A percentile compares a stretch with the other conserved stretches of the same genome.
Conservation (phyloP, 2,329 filamentous ascomycete species). For the Fusarium robinianum region DNA sequence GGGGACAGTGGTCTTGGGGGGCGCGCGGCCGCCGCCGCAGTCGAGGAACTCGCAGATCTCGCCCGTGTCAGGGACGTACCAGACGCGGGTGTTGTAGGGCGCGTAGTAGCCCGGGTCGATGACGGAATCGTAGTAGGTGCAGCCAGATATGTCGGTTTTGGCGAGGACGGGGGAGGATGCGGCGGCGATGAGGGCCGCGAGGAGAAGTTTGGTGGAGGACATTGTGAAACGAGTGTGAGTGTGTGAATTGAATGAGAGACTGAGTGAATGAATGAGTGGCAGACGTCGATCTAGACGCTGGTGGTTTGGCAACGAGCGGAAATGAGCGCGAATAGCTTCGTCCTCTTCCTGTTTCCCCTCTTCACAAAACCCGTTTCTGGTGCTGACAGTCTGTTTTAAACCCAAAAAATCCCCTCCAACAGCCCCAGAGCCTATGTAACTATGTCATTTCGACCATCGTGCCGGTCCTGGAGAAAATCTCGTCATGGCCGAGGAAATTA, state of each 20-base stretch:
- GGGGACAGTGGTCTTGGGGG: conserved; percentile 65
- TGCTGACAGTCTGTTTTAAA: conserved; percentile 19
- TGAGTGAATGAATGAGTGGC: conserved; percentile 12
- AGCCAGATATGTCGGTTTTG: conserved; percentile 53
- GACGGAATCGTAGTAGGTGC: conserved; percentile 47
- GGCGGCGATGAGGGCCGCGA: conserved; percentile 37
- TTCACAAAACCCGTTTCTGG: no score
- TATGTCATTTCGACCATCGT: background rate
- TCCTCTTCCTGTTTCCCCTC: background rate
- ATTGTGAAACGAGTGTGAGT: conserved; percentile 12
- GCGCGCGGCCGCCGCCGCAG: conserved; percentile 69
- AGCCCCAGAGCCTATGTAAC: no score
- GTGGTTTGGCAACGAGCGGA: no score
- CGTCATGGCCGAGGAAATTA: background rate
- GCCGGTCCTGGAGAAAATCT: background rate
- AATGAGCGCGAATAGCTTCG: no score
- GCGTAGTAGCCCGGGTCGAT: conserved; percentile 36
- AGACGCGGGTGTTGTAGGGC: conserved; percentile 55
- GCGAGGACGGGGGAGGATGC: conserved; percentile 45
- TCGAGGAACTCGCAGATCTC: conserved; percentile 68
- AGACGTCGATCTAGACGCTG: no score
- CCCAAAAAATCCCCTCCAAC: no score
- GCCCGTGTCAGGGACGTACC: conserved; percentile 65
- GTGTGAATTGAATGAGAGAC: background rate
- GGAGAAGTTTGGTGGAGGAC: conserved; percentile 32